phyloP scores from a whole-genome alignment of 768 basidiomycete genomes.

The Mycena maculata region DNA sequence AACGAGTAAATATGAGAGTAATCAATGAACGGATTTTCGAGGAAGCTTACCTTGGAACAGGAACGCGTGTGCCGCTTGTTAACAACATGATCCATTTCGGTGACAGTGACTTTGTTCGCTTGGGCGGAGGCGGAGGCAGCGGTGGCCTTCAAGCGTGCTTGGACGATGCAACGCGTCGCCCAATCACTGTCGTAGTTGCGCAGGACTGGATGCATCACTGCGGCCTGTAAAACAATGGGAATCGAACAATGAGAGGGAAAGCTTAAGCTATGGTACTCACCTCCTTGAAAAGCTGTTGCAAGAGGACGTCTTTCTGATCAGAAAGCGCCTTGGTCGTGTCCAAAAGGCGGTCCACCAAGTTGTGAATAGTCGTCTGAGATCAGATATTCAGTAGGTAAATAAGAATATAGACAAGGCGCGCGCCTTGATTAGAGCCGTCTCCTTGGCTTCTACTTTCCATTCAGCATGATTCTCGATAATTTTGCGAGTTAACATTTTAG shows the following conservation, averaged over 20 bases:
- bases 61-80: not conserved
- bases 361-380: conserved; percentile 13
- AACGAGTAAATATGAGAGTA: not conserved
- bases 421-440: conserved; percentile 20
- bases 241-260: conserved; percentile 4
- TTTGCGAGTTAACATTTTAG: not conserved
- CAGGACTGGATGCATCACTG: conserved; percentile 12
- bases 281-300: conserved; percentile 13
- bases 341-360: conserved; percentile 11
- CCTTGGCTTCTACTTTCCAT: not conserved
- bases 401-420: not conserved
- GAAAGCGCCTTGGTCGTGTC: conserved; percentile 22
- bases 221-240: conserved; percentile 19
- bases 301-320: not conserved
- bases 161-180: conserved; percentile 21
- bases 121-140: not conserved
- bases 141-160: conserved; percentile 25
- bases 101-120: not conserved
- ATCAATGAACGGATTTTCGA: not conserved
- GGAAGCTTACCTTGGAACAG: not conserved
- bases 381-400: conserved; percentile 18
- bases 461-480: not conserved
- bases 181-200: conserved; percentile 13
- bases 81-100: not conserved
- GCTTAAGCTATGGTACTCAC: conserved; percentile 1